Conservation (phyloP, 2,329 filamentous ascomycete species). For the Colletotrichum eleusines region DNA sequence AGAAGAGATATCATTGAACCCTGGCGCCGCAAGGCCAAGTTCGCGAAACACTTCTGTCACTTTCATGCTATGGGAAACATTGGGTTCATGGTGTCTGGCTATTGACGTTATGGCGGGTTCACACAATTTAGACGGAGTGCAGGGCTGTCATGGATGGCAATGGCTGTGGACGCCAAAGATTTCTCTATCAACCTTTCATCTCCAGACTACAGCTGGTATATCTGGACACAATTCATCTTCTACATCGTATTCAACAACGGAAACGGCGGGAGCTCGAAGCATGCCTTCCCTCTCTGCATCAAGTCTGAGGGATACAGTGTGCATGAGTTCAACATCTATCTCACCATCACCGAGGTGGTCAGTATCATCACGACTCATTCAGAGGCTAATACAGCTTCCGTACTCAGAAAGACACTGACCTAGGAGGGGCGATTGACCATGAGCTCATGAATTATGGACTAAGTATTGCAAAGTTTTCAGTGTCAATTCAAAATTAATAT, state of each 20-base stretch:
- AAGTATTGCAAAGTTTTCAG: not conserved
- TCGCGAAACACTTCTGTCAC: slow-evolving; percentile 64
- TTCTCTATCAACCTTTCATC: not conserved
- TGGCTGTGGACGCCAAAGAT: slow-evolving; percentile 56
- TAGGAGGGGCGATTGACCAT: no score
- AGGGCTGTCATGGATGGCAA: slow-evolving; percentile 64
- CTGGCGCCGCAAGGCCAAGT: slow-evolving; percentile 57
- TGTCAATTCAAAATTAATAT: not conserved
- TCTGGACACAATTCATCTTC: slow-evolving; percentile 52
- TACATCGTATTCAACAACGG: slow-evolving; percentile 62
- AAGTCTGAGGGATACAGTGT: slow-evolving; percentile 56
- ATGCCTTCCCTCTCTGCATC: slow-evolving; percentile 54
- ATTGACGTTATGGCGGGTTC: slow-evolving; percentile 67
- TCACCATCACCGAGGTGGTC: slow-evolving; percentile 38
- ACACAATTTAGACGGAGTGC: slow-evolving; percentile 63
- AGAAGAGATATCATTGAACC: slow-evolving; percentile 59
- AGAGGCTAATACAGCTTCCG: no score
- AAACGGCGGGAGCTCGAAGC: slow-evolving; percentile 54
- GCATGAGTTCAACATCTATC: slow-evolving; percentile 66
- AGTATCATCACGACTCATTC: slow-evolving; percentile 34
- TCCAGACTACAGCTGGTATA: slow-evolving; percentile 50
- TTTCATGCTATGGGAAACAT: slow-evolving; percentile 64
- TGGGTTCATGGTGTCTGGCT: slow-evolving; percentile 69
- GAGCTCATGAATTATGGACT: not conserved
- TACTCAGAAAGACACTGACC: no score